phyloP scores from a whole-genome alignment of 768 basidiomycete species.

The Russula brevipes region DNA sequence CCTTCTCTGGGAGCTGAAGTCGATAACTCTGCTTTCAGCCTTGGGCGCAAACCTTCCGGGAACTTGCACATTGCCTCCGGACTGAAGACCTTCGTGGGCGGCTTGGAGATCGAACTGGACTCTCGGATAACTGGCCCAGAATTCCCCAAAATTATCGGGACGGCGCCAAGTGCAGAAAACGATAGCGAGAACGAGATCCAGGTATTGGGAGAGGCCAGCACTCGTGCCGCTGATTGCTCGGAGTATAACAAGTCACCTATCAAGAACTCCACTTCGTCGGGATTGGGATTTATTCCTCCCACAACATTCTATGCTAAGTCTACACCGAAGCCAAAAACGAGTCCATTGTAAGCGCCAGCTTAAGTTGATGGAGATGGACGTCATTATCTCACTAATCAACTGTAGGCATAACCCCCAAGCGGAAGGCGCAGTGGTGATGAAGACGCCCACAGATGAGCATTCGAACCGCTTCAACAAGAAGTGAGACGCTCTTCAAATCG shows the following conservation, averaged over 20 bases:
- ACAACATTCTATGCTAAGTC: constrained; percentile 57
- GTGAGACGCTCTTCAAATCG: constrained; percentile 35
- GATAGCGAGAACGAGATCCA: constrained; percentile 27
- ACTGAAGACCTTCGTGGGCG: constrained; percentile 47
- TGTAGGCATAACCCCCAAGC: constrained; percentile 70
- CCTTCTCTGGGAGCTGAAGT: not conserved
- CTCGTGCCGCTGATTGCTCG: not conserved
- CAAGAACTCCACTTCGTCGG: constrained; percentile 23
- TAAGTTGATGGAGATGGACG: not conserved
- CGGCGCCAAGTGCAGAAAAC: constrained; percentile 29
- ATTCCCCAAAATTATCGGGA: constrained; percentile 43
- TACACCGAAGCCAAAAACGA: constrained; percentile 30
- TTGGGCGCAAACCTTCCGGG: constrained; percentile 60
- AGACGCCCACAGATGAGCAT: constrained; percentile 62
- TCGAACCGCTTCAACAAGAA: constrained; percentile 64
- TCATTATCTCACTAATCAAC: not conserved
- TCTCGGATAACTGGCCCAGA: constrained; percentile 44
- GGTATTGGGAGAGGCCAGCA: constrained; percentile 12
- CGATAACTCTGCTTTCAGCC: constrained; percentile 34
- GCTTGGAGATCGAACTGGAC: constrained; percentile 61
- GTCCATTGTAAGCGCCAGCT: constrained; percentile 43
- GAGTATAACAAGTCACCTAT: constrained; percentile 22
- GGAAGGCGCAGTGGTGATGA: constrained; percentile 83
- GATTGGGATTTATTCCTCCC: constrained; percentile 45
- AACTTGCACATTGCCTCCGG: constrained; percentile 43